Base-by-base conservation (phyloP, 148 eudicot genomes). In the Vaccinium darrowii region DNA sequence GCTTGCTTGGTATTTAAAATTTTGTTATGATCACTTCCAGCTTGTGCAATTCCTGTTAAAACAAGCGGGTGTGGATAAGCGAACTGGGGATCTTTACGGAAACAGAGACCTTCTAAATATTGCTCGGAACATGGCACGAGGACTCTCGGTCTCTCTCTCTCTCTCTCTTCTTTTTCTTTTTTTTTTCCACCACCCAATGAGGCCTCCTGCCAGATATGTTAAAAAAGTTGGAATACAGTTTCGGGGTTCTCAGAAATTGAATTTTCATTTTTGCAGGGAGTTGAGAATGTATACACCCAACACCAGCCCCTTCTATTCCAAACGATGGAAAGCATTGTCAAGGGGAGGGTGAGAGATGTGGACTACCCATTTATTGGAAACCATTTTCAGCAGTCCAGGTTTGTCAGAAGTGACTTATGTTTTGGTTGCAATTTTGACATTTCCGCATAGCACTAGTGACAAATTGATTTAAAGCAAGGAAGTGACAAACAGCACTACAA, bases 61-160 rank as follows among this genome's bases (percentile, higher is more conserved):
- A 92, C 98, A 96, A 93, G 98, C 99, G 19, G 99, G 99, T 74
- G 92, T 92, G 83, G 99, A 96, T 87, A 94, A 91, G 87, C 88
- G 98, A 73, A 94, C 98, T 54, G 98, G 99, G 79, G 98, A 96
- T 89, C 92, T 96, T 71, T 96, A 88, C 86, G 99, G 99, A 39
- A 96, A 96, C 79, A 91, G 98, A 67, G 99, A 96, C 89, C 88
- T 96, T 62, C 78, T 96, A 83, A 96, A 94, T 84, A 94, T 94
- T 86, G 99, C 98, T 60, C 99, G 93, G 84, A 96, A 93, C 83
- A 93, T 96, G 99, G 99, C 99, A 81, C 99, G 98, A 84, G 99
- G 99, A 82, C 92, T 94, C 82, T 94, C 94, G 97, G 99, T 96
- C 82, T 78, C 73, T 67, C 36, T 25, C 73, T 67, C 73, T 67